Conservation (phyloP, 2,329 filamentous ascomycete genomes). For the Pseudopithomyces maydicus region DNA sequence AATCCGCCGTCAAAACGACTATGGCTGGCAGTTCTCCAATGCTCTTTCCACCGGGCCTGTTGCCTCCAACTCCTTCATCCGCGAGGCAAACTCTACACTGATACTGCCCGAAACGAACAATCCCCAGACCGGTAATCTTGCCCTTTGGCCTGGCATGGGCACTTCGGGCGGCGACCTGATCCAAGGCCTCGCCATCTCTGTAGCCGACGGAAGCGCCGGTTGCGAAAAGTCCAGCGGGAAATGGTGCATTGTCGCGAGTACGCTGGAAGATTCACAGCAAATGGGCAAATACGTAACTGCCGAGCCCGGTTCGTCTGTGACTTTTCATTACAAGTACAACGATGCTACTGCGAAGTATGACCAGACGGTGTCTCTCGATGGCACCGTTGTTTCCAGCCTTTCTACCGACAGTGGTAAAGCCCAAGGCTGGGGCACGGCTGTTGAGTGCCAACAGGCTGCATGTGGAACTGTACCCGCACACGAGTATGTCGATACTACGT, state of each 20-base stretch:
- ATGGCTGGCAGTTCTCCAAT: slow-evolving; percentile 1
- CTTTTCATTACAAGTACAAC: slow-evolving; percentile 3
- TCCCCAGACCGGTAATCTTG: neutral
- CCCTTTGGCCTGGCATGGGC: slow-evolving; percentile 3
- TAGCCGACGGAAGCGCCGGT: neutral
- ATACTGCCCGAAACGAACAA: neutral
- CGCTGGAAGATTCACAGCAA: neutral
- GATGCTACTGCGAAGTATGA: neutral
- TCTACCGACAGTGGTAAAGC: slow-evolving; percentile 3
- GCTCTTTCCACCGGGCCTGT: neutral
- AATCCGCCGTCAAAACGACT: slow-evolving; percentile 1
- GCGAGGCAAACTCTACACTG: neutral
- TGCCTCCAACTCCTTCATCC: neutral
- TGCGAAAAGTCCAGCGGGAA: neutral
- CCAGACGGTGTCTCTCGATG: neutral
- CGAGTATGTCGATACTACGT: neutral
- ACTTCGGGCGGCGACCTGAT: neutral
- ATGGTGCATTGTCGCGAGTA: slow-evolving; percentile 4
- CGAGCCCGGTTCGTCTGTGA: neutral
- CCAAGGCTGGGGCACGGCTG: neutral
- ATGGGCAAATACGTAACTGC: neutral
- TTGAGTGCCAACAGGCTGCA: slow-evolving; percentile 1
- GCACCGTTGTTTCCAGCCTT: neutral
- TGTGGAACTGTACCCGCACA: neutral
- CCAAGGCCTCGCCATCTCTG: slow-evolving; percentile 1